Percentiles rank a stretch among this genome's conserved stretches.
Evolutionary conservation across 257 asterid genomes (phyloP).

Genomic region (Pogostemon cablin): DNA sequence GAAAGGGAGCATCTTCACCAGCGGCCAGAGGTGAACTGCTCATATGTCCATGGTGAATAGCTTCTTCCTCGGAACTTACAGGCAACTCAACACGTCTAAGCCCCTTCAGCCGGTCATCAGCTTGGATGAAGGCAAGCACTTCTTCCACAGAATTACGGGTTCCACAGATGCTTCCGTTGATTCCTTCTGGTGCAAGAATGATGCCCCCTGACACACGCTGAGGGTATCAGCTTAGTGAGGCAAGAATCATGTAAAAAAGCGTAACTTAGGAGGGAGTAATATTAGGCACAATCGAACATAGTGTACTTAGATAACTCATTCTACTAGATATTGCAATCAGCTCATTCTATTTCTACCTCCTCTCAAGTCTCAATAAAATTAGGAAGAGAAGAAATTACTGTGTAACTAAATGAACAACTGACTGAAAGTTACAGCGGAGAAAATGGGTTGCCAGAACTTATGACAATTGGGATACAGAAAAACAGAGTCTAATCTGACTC

Average conservation of each 20-base stretch:
- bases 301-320: conserved; percentile 4
- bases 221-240: conserved; percentile 77
- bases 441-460: neutral
- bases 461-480: neutral
- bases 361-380: neutral
- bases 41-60: conserved; percentile 89
- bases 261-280: neutral
- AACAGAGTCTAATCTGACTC: neutral
- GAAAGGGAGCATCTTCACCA: conserved; percentile 97
- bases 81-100: conserved; percentile 87
- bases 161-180: conserved; percentile 96
- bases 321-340: neutral
- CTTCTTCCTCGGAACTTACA: conserved; percentile 97
- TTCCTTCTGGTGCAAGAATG: conserved; percentile 97
- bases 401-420: neutral
- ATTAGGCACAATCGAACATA: conserved; percentile 1
- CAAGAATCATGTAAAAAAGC: conserved; percentile 19
- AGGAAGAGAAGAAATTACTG: neutral
- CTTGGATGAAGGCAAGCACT: conserved; percentile 74
- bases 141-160: conserved; percentile 66
- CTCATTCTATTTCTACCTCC: neutral
- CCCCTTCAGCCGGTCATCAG: conserved; percentile 71
- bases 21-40: conserved; percentile 94
- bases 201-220: conserved; percentile 99
- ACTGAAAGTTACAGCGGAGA: neutral